A percentile compares a stretch with the other conserved stretches of the same genome.
Conservation (phyloP, 441 rosid species). For the Adansonia madagascariensis region DNA sequence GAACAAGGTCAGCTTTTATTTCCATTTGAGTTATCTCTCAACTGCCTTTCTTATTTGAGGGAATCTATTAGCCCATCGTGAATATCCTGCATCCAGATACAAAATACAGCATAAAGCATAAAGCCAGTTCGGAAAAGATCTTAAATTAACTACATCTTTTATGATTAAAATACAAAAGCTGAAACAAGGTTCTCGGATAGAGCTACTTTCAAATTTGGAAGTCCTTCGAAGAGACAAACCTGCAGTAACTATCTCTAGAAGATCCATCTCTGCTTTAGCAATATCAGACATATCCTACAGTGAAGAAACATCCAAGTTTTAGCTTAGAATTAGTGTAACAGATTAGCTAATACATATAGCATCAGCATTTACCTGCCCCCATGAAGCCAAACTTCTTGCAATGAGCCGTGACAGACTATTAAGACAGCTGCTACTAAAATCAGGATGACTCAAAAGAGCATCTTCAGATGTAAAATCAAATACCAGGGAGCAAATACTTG, state of each 20-base stretch:
- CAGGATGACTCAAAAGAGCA: constrained; percentile 58
- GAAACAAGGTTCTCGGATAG: too few relatives aligned
- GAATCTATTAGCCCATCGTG: constrained; percentile 62
- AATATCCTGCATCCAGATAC: constrained; percentile 52
- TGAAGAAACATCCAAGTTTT: background rate
- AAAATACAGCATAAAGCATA: background rate
- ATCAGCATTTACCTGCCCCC: too few relatives aligned
- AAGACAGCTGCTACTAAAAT: constrained; percentile 43
- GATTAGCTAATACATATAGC: background rate
- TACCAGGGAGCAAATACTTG: constrained; percentile 67
- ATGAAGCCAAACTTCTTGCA: too few relatives aligned
- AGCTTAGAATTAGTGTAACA: background rate
- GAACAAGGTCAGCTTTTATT: background rate
- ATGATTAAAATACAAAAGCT: too few relatives aligned
- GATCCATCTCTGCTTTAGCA: too few relatives aligned
- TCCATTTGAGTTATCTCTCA: constrained; percentile 20
- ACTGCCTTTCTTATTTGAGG: constrained; percentile 44
- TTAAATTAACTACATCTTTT: background rate
- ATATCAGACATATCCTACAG: constrained; percentile 43
- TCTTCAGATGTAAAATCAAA: constrained; percentile 74
- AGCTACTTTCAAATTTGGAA: background rate
- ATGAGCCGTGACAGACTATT: constrained; percentile 35
- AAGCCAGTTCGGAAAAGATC: background rate
- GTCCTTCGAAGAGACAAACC: constrained; percentile 44
- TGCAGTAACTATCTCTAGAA: background rate